Evolutionary conservation across 2,329 filamentous ascomycete species (phyloP).

Genomic region (Phialophora verrucosa): DNA sequence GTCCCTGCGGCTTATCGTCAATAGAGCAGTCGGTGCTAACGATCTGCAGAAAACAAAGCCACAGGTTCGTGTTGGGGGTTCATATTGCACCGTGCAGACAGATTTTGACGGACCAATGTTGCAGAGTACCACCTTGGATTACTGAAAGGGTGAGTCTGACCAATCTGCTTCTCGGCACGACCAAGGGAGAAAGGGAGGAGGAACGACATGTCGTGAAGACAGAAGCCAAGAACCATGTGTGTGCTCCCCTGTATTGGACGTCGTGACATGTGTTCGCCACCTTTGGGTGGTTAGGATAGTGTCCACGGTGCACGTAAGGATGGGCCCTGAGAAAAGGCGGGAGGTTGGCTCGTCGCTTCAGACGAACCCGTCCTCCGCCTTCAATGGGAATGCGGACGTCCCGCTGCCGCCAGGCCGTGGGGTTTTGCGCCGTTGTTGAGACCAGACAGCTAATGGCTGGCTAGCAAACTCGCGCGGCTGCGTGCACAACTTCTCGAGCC

Average conservation of each 20-base stretch:
- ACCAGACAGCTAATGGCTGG: slow-evolving; percentile 11
- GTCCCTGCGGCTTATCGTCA: slow-evolving; percentile 41
- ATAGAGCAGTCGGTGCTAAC: slow-evolving; percentile 21
- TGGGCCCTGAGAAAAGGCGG: not conserved
- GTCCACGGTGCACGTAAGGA: not conserved
- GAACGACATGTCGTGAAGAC: not conserved
- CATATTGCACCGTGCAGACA: slow-evolving; percentile 21
- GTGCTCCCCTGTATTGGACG: not conserved
- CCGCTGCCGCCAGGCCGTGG: not conserved
- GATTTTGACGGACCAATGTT: slow-evolving; percentile 44
- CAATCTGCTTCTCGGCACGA: not conserved
- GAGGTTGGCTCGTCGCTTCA: not conserved
- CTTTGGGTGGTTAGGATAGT: not conserved
- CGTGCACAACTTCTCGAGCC: slow-evolving; percentile 94
- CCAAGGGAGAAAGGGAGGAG: slow-evolving; percentile 1
- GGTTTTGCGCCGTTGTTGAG: not conserved
- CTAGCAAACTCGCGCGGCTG: slow-evolving; percentile 90
- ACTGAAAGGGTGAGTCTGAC: slow-evolving; percentile 78
- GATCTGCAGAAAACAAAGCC: slow-evolving; percentile 85
- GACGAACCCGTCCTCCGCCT: not conserved
- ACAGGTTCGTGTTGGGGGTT: slow-evolving; percentile 71
- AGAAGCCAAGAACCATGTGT: not conserved
- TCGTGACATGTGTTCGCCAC: not conserved
- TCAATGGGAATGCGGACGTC: not conserved
- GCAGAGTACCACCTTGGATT: slow-evolving; percentile 97